Evolutionary conservation across 257 asterid genomes (phyloP), one percentile per base, ranked within the genome.

Genomic region (Rhazya stricta): DNA sequence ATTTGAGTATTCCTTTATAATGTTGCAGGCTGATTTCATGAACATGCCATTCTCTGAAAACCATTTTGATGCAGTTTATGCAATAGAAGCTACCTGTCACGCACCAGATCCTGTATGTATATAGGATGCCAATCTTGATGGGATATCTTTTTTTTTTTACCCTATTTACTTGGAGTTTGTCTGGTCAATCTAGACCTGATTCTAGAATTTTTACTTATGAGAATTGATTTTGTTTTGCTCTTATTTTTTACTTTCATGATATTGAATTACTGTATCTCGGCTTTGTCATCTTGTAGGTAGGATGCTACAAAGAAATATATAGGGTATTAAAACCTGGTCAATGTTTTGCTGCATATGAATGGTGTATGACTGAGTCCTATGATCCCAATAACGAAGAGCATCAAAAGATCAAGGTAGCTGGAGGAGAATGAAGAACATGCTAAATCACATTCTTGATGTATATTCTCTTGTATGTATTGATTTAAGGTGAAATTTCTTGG

Each of bases 71-170:
- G 98, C 99, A 72, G 94, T 89, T 42, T 95, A 95, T 75, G 99
- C 98, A 46, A 92, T 95, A 80, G 99, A 92, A 86, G 99, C 99
- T 71, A 95, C 99, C 57, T 95, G 99, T 77, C 99, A 95, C 73
- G 99, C 99, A 66, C 99, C 99, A 1, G 99, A 95, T 77, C 88
- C 91, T 42, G 99, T 95, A 84, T 29, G 94, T 70, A 71, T 73
- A 72, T 42, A 69, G n/a, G 36, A 6, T 63, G 42, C 27, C 41
- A 72, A 71, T 37, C 42, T 34, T 42, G 53, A 46, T 51, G 37
- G 2, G 56, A 46, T 50, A 27, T 61, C 58, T 23, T 76, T 13
- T 25, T 23, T 18, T 12, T 62, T 21, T 54, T 13, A 34, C 25
- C 29, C 25, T 9, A 5, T 45, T 45, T 36, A 65, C 29, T 36